Evolutionary conservation across 2,329 filamentous ascomycete species (phyloP), one percentile per base, ranked within the genome.

Genomic region (Aspergillus brunneoviolaceus): DNA sequence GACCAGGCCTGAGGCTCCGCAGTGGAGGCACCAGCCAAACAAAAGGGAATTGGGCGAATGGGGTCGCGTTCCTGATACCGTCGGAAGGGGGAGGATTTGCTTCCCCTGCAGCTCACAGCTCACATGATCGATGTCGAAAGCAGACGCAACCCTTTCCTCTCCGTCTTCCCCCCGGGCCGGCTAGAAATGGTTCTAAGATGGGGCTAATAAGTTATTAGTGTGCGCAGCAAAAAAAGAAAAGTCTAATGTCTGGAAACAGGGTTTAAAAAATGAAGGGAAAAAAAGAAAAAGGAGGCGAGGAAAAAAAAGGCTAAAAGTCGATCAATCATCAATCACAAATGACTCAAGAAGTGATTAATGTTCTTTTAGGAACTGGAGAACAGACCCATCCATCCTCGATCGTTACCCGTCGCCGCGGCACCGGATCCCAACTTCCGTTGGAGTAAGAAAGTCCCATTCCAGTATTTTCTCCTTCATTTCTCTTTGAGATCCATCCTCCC

Each of bases 351-450:
- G 39, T 49, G 39, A 45, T 45, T 12, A 0, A n/a, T 16, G 16
- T 45, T 19, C 39, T 59, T 54, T 29, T 49, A 14, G 10, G 14
- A 53, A 52, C 51, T 45, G 49, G 53, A 58, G 51, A 53, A 19
- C 49, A 33, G 48, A 59, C 57, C 62, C 56, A 62, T 59, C 55
- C 39, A 57, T 50, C 27, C 50, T 51, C 56, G 33, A 55, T 57
- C 67, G 58, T 61, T 67, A 74, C 70, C 71, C 72, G 70, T 73
- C 72, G 67, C 67, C 72, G 73, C 72, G 73, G 73, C 70, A 74
- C 67, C 68, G 67, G 72, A 69, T 69, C 65, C 60, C 66, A 64
- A 65, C 61, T 73, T 73, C 73, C 72, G 72, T 57, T 73, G 65
- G 60, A 57, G 57, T 33, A 35, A 45, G 25, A 56, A 58, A 55